These are phyloP conservation scores for Fistulinella prunicolor DNA, from an alignment of 768 basidiomycete species.

Conservation along the genomic window DNA sequence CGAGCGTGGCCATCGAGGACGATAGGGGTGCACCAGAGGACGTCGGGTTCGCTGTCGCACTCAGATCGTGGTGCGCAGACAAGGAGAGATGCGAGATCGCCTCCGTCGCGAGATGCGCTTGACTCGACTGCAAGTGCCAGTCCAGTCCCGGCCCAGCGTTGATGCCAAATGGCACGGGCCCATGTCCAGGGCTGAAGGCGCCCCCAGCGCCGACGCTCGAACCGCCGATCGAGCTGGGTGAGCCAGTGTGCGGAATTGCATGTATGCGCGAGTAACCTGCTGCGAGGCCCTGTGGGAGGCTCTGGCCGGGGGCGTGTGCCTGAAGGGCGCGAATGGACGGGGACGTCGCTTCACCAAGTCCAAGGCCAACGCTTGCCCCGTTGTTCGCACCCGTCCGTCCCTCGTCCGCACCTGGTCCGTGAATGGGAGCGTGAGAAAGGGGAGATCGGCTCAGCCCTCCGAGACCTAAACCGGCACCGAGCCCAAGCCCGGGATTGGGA, in stretches of 20 bases:
- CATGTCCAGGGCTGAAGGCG: constrained; percentile 32
- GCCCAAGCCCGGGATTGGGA: constrained; percentile 18
- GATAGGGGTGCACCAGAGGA: constrained; percentile 10
- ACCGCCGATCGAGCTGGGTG: constrained; percentile 32
- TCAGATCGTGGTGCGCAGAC: constrained; percentile 24
- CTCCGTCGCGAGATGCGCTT: constrained; percentile 18
- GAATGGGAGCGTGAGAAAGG: constrained; percentile 27
- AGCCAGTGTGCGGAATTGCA: constrained; percentile 49
- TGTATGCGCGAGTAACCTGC: constrained; percentile 91
- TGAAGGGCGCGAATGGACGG: constrained; percentile 79
- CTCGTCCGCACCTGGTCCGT: constrained; percentile 27
- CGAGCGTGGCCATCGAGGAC: constrained; percentile 35
- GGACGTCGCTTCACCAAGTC: constrained; percentile 42
- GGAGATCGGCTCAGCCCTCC: constrained; percentile 31
- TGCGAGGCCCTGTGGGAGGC: constrained; percentile 87
- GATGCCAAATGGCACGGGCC: constrained; percentile 30
- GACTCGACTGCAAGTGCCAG: constrained; percentile 29
- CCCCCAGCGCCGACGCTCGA: constrained; percentile 25
- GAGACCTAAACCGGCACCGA: constrained; percentile 21
- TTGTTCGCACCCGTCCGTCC: constrained; percentile 16
- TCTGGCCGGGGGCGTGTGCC: constrained; percentile 86
- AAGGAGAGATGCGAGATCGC: constrained; percentile 23
- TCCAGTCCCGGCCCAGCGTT: constrained; percentile 27
- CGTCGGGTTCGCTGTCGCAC: neutral
- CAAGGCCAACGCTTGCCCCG: constrained; percentile 14